Conservation (phyloP, 371 early-diverging fungal species). For the Mucor piriformis region DNA sequence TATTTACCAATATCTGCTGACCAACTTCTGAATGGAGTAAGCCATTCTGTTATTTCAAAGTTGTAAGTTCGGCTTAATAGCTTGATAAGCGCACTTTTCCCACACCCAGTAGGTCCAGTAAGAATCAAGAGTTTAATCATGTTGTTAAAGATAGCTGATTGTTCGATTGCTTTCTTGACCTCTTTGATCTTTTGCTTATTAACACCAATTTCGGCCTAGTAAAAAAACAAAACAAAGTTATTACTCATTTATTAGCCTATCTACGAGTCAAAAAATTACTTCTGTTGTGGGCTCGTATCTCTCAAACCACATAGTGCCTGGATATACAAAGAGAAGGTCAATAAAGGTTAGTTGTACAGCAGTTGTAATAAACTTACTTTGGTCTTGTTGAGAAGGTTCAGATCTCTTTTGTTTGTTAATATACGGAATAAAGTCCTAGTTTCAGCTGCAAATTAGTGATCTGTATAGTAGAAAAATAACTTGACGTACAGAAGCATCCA, state of each 20-base stretch:
- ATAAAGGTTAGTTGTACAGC: no score
- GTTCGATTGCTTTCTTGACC: slow-evolving; percentile 16
- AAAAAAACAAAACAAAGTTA: not conserved
- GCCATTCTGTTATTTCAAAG: slow-evolving; percentile 39
- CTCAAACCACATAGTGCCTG: slow-evolving; percentile 34
- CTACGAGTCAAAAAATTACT: slow-evolving; percentile 11
- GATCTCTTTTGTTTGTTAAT: no score
- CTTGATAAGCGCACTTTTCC: slow-evolving; percentile 43
- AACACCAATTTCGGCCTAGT: slow-evolving; percentile 29
- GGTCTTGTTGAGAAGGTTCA: no score
- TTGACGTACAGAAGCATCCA: no score
- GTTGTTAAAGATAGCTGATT: slow-evolving; percentile 6
- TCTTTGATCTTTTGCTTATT: slow-evolving; percentile 21
- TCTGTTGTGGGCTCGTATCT: slow-evolving; percentile 29
- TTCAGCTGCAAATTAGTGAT: no score
- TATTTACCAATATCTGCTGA: not conserved
- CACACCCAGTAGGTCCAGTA: slow-evolving; percentile 41
- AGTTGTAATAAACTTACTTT: no score
- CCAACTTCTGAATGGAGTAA: not conserved
- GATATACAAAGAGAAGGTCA: not conserved
- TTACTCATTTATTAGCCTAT: not conserved
- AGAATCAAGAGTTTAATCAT: slow-evolving; percentile 30
- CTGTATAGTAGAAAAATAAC: no score
- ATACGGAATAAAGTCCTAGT: no score
- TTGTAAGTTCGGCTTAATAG: slow-evolving; percentile 22